These are phyloP conservation scores for Aspergillus pseudonomiae DNA, from an alignment of 2,329 filamentous ascomycete species.

Conservation along the genomic window DNA sequence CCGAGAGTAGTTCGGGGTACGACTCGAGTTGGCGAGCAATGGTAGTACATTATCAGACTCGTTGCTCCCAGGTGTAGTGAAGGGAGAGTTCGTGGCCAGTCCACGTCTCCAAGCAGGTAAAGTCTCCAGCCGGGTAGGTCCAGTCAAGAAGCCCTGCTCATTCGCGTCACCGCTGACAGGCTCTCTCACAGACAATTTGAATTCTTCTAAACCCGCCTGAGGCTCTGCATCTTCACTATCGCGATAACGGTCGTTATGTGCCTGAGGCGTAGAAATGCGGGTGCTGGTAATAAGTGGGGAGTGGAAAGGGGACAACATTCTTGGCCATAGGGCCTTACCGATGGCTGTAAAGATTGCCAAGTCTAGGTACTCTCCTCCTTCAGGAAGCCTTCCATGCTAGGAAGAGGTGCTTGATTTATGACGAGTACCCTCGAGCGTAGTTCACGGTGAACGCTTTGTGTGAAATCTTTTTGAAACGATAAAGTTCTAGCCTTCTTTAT, in stretches of 20 bases:
- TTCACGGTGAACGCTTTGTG: background rate
- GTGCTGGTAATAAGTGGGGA: background rate
- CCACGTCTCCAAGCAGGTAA: slow-evolving; percentile 15
- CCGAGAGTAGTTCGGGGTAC: slow-evolving; percentile 8
- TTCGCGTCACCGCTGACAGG: background rate
- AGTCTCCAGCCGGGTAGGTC: background rate
- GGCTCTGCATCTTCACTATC: background rate
- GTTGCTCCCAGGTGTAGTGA: slow-evolving; percentile 10
- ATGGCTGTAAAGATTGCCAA: background rate
- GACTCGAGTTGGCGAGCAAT: slow-evolving; percentile 13
- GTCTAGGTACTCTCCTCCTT: background rate
- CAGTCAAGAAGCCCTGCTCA: slow-evolving; percentile 1
- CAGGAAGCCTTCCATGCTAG: background rate
- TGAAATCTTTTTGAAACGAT: background rate
- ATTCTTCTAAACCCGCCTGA: background rate
- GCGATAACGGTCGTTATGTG: slow-evolving; percentile 2
- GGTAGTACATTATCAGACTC: slow-evolving; percentile 11
- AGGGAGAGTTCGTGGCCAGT: slow-evolving; percentile 14
- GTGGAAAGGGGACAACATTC: background rate
- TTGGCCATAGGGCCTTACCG: background rate
- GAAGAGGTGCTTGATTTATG: background rate
- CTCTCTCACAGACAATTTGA: slow-evolving; percentile 2
- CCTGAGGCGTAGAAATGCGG: background rate
- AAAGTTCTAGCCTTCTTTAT: background rate
- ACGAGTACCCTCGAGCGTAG: background rate